Base-by-base conservation (phyloP, 331 rosid species). In the Rosa hybrid region DNA sequence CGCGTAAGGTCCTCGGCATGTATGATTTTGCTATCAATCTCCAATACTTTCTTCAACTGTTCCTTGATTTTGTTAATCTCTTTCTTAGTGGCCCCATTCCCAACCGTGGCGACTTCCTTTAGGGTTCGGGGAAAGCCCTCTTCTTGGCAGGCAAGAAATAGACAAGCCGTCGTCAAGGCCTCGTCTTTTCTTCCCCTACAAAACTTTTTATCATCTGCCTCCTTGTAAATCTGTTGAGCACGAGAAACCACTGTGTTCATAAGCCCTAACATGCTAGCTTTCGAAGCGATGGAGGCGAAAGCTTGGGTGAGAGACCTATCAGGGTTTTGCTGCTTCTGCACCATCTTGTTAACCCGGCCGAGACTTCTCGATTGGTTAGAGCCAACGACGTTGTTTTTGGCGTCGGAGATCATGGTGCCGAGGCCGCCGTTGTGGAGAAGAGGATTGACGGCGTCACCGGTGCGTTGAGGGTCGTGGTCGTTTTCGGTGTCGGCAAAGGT, bases 181-280 rank as follows among this genome's bases (percentile, higher is more conserved):
- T 16, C 41, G 4, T 21, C 41, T 17, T 78, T 57, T 20, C 69
- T 77, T 2, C 80, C 81, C n/a, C 8, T 59, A 16, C 51, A 49
- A 2, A 60, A 30, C 13, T 73, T 73, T 14, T 20, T 71, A 2
- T 81, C 82, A 0, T 72, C 34, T 1, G 72, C 64, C 14, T 57
- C 69, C 80, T 68, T 77, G 71, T 65, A 84, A 8, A 80, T 8
- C 42, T 77, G 77, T 12, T 56, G 59, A 8, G 82, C 82, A 5
- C 27, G 17, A 5, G 44, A 17, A 11, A 18, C 14, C 8, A 72
- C 42, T 2, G 72, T 38, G 8, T 48, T 68, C 14, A 1, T 6
- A 3, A 84, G 18, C 18, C 59, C 79, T 50, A 71, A 30, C 27
- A 8, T 67, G 27, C 12, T 34, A 3, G 45, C 76, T 81, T 80